Evolutionary conservation across 2,329 filamentous ascomycete species (phyloP).

Genomic region (Xylaria sp.): DNA sequence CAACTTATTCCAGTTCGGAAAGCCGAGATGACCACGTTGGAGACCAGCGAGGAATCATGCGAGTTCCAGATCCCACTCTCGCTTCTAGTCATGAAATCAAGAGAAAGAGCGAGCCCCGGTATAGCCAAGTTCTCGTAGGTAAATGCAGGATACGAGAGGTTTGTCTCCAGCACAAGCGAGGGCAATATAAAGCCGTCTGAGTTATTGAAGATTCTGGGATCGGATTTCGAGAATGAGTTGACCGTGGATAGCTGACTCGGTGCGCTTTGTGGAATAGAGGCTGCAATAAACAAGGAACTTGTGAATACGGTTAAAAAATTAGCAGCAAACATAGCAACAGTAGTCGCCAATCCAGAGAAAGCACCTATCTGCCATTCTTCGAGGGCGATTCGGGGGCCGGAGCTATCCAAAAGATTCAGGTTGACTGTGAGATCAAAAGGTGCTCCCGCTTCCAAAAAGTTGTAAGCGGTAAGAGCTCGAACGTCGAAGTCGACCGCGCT

Average conservation of each 20-base stretch:
- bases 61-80: no score
- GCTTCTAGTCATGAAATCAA: not conserved
- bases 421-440: not conserved
- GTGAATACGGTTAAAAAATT: not conserved
- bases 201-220: no score
- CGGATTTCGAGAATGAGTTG: no score
- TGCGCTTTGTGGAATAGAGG: not conserved
- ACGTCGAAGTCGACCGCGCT: not conserved
- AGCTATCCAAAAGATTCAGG: slow-evolving; percentile 2
- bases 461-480: not conserved
- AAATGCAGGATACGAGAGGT: slow-evolving; percentile 52
- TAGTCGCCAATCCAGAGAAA: not conserved
- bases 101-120: slow-evolving; percentile 20
- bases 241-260: not conserved
- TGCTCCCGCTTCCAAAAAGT: not conserved
- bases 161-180: slow-evolving; percentile 52
- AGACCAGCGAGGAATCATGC: no score
- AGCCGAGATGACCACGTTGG: no score
- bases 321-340: not conserved
- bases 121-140: slow-evolving; percentile 51
- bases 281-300: not conserved
- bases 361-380: not conserved
- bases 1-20: no score
- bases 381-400: not conserved
- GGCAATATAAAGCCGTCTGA: slow-evolving; percentile 25